Conservation (phyloP, 2,329 filamentous ascomycete species). For the Penicillium thymicola region DNA sequence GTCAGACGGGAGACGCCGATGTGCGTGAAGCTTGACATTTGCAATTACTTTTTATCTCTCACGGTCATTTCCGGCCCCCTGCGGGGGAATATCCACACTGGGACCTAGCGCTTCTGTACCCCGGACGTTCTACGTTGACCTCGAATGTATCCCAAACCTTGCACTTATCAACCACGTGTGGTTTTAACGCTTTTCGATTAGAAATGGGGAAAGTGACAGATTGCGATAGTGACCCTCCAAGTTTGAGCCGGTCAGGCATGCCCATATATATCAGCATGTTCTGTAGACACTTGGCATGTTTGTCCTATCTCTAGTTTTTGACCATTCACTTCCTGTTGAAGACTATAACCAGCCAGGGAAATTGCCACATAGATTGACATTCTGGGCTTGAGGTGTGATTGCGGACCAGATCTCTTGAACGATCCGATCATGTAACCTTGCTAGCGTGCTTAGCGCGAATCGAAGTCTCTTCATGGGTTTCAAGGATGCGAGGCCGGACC, state of each 20-base stretch:
- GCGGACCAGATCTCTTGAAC: not conserved
- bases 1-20: conserved; percentile 15
- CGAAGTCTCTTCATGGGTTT: not conserved
- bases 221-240: not conserved
- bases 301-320: not conserved
- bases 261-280: not conserved
- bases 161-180: not conserved
- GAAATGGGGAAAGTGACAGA: not conserved
- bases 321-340: not conserved
- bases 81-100: not conserved
- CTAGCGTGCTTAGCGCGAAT: not conserved
- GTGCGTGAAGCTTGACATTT: conserved; percentile 2
- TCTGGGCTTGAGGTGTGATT: not conserved
- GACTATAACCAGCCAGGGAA: not conserved
- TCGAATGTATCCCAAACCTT: not conserved
- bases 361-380: not conserved
- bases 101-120: not conserved
- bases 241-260: not conserved
- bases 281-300: not conserved
- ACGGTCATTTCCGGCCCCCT: not conserved
- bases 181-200: not conserved
- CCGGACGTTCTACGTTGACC: not conserved
- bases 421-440: not conserved
- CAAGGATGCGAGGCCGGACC: not conserved
- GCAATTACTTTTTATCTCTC: not conserved